Conservation (phyloP, 768 basidiomycete species). For the Kockovaella imperatae region DNA sequence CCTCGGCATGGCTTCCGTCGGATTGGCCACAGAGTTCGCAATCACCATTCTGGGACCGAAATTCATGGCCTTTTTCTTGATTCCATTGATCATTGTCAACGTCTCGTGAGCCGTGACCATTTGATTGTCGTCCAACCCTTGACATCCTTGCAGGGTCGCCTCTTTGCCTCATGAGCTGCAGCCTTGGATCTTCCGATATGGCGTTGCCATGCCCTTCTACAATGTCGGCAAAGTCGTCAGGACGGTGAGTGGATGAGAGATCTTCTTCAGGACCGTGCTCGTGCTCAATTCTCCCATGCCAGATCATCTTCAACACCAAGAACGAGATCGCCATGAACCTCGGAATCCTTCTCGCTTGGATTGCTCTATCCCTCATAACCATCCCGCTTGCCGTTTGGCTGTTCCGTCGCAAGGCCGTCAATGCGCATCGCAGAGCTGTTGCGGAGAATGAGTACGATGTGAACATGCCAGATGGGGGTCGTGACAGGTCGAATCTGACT, state of each 20-base stretch:
- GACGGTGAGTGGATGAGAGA: slow-evolving; percentile 14
- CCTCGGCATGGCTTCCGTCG: slow-evolving; percentile 42
- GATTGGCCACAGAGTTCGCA: slow-evolving; percentile 43
- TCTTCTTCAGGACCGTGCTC: neutral
- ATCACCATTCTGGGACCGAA: slow-evolving; percentile 44
- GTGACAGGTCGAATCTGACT: too few species aligned
- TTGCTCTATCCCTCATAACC: slow-evolving; percentile 33
- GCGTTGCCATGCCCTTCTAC: slow-evolving; percentile 43
- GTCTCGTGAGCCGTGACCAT: slow-evolving; percentile 21
- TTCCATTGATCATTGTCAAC: slow-evolving; percentile 39
- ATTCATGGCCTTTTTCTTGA: slow-evolving; percentile 45
- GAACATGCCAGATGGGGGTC: too few species aligned
- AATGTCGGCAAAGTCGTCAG: slow-evolving; percentile 34
- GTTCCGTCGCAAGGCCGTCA: slow-evolving; percentile 26
- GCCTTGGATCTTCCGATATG: slow-evolving; percentile 43
- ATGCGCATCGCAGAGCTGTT: slow-evolving; percentile 15
- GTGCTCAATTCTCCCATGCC: neutral
- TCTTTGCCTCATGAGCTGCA: slow-evolving; percentile 41
- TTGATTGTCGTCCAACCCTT: neutral
- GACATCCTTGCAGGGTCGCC: slow-evolving; percentile 17
- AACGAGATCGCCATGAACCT: slow-evolving; percentile 40
- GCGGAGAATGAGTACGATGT: slow-evolving; percentile 12
- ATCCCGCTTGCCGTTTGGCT: slow-evolving; percentile 32
- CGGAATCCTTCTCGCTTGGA: slow-evolving; percentile 43
- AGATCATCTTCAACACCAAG: slow-evolving; percentile 44